These are phyloP conservation scores for Suhomyces terraborum DNA, from an alignment of 1,139 yeast species.

Conservation along the genomic window DNA sequence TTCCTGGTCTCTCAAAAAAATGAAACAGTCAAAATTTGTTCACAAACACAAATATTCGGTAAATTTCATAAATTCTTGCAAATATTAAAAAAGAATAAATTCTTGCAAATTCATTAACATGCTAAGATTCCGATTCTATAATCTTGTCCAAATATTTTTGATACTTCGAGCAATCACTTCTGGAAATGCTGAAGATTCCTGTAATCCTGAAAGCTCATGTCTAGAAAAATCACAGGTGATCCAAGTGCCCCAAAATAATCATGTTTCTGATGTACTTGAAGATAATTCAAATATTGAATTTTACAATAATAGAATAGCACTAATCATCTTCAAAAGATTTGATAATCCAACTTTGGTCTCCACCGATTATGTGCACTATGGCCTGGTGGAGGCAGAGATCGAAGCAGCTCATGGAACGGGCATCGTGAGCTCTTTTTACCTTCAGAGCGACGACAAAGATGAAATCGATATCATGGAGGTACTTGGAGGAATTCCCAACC, in stretches of 20 bases:
- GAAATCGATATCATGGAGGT: conserved; percentile 50
- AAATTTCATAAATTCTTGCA: too few species aligned
- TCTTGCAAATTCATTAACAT: too few species aligned
- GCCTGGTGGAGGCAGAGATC: conserved; percentile 45
- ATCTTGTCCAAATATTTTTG: too few species aligned
- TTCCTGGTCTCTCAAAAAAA: too few species aligned
- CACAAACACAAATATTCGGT: too few species aligned
- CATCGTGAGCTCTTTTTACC: conserved; percentile 45
- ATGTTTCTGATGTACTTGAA: conserved; percentile 1
- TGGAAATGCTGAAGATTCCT: too few species aligned
- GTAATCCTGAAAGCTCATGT: too few species aligned
- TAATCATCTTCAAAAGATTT: conserved; percentile 29
- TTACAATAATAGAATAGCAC: conserved; percentile 6
- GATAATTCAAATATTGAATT: conserved; percentile 3
- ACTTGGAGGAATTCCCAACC: conserved; percentile 40
- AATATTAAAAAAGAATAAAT: too few species aligned
- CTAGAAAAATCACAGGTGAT: not conserved
- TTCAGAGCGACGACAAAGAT: conserved; percentile 51
- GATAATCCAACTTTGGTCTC: conserved; percentile 46
- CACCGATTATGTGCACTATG: conserved; percentile 41
- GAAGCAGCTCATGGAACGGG: conserved; percentile 43
- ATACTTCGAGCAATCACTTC: too few species aligned
- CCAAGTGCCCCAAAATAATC: conserved; percentile 14
- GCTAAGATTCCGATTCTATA: too few species aligned
- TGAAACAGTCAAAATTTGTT: too few species aligned